phyloP scores from a whole-genome alignment of 768 basidiomycete genomes.

The Pholiota conissans region DNA sequence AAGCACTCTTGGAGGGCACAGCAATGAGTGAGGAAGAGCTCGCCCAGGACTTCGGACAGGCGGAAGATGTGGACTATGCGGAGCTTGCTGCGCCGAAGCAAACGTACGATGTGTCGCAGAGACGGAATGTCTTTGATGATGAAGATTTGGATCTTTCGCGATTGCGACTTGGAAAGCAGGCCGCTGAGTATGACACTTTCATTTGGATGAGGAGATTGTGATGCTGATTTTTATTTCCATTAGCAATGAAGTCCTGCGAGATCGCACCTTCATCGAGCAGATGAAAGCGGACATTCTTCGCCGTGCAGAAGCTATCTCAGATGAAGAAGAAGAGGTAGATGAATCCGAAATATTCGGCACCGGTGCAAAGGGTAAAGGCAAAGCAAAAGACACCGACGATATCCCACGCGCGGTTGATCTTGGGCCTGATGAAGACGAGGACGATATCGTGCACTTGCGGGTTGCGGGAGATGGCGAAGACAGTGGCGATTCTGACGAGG shows the following conservation, averaged over 20 bases:
- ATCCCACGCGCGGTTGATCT: conserved; percentile 38
- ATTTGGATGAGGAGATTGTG: neutral
- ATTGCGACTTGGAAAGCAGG: conserved; percentile 66
- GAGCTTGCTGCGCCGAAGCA: neutral
- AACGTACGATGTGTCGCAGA: conserved; percentile 34
- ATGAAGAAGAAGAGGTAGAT: conserved; percentile 54
- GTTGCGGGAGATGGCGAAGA: conserved; percentile 63
- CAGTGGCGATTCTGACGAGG: conserved; percentile 37
- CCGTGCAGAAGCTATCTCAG: conserved; percentile 64
- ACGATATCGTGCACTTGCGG: conserved; percentile 33
- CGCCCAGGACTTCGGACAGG: conserved; percentile 5
- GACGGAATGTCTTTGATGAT: conserved; percentile 77
- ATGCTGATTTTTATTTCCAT: neutral
- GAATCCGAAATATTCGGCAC: conserved; percentile 5
- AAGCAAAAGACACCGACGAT: conserved; percentile 23
- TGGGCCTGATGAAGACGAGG: conserved; percentile 41
- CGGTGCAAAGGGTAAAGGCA: conserved; percentile 24
- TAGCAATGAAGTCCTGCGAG: conserved; percentile 54
- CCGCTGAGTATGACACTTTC: conserved; percentile 35
- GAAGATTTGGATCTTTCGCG: conserved; percentile 64
- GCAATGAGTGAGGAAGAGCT: conserved; percentile 43
- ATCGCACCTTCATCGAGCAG: conserved; percentile 61
- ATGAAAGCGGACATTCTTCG: conserved; percentile 86
- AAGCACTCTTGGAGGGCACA: conserved; percentile 74
- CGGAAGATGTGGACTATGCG: neutral